Evolutionary conservation across 2,329 filamentous ascomycete genomes (phyloP).

Genomic region (Lachnellula willkommii): DNA sequence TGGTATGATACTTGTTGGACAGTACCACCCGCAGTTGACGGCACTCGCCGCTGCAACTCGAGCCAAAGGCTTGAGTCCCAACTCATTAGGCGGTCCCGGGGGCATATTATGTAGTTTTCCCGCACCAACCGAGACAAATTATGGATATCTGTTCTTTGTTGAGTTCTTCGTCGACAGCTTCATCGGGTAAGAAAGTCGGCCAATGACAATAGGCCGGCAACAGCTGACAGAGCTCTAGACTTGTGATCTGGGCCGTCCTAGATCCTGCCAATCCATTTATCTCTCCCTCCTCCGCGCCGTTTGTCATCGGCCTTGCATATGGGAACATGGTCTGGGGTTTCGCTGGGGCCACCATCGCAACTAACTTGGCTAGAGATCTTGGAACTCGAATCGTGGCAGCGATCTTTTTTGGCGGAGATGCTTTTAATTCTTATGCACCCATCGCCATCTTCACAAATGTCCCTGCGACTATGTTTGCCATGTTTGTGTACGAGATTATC

Average conservation of each 20-base stretch:
- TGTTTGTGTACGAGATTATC: conserved; percentile 49
- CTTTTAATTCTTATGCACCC: conserved; percentile 46
- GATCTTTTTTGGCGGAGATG: conserved; percentile 50
- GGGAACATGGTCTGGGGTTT: conserved; percentile 48
- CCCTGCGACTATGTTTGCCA: conserved; percentile 51
- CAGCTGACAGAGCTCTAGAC: conserved; percentile 21
- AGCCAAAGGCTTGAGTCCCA: conserved; percentile 32
- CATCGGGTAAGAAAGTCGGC: conserved; percentile 33
- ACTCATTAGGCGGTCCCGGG: conserved; percentile 46
- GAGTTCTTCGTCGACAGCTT: conserved; percentile 56
- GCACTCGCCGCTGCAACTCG: conserved; percentile 32
- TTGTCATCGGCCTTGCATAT: conserved; percentile 50
- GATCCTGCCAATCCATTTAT: conserved; percentile 57
- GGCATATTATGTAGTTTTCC: conserved; percentile 52
- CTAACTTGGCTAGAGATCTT: conserved; percentile 54
- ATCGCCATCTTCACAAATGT: conserved; percentile 53
- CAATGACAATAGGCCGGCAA: background rate
- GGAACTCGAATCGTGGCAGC: conserved; percentile 54
- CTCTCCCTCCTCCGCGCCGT: conserved; percentile 41
- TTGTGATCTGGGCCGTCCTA: conserved; percentile 53
- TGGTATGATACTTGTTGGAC: conserved; percentile 48
- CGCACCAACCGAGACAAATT: conserved; percentile 43
- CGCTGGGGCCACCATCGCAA: conserved; percentile 48
- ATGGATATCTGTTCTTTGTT: conserved; percentile 52
- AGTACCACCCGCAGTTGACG: conserved; percentile 49